Base-by-base conservation (phyloP, 75 land plant genomes). In the Cupressus sempervirens region DNA sequence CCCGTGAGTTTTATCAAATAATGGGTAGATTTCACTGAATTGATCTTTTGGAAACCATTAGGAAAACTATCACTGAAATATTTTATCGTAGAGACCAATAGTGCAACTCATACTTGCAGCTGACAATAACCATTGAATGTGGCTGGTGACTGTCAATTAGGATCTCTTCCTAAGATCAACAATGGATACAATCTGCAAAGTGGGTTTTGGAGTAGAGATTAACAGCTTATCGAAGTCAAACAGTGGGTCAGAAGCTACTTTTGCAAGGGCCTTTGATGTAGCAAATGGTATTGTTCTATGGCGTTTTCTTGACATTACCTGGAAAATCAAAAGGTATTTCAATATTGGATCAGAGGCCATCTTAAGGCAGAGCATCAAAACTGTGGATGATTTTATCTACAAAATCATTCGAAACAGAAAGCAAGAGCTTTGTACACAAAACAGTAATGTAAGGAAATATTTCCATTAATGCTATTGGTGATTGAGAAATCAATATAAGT, bases 131-230 rank as follows among this genome's bases (percentile, higher is more conserved):
- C 32, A 46, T 50, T 18, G 4, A 48, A 8, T 79, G 81, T 43
- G 48, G 16, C 41, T 11, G 45, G 7, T 79, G 48, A 36, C 18
- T 62, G 81, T 45, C 40, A 10, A 50, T 72, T 35, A 95, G 94
- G 94, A 91, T 70, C 84, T 95, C 43, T 88, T 91, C 45, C 85
- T 92, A 91, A 91, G 90, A 82, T 86, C 93, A 70, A 91, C 93
- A 9, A 72, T 95, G 83, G 94, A 94, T 84, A 88, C 94, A 9
- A 92, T 92, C 12, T 94, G 87, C 85, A 88, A 91, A 85, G 84
- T 95, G 45, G 92, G 90, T 18, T 95, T 95, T 84, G 95, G 97
- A n/a, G 82, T 91, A 76, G 93, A 95, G 13, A 80, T 93, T 29
- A 86, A 90, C 72, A 84, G 73, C 85, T 81, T 94, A 85, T 70